Evolutionary conservation across 129 eudicot species (phyloP).

Genomic region (Lactuca saligna): DNA sequence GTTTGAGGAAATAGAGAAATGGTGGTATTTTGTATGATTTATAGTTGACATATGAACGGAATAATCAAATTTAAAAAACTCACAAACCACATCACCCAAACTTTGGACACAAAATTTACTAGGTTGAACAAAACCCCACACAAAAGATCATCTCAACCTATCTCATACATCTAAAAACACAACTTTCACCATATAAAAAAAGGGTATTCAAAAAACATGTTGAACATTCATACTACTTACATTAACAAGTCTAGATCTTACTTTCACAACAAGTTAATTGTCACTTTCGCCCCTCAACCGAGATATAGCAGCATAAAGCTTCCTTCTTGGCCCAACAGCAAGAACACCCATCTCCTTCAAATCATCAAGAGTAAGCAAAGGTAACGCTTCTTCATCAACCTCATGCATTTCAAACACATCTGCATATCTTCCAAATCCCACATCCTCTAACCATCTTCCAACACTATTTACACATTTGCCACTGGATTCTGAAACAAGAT

Average conservation of each 20-base stretch:
- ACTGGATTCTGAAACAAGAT: slow-evolving; percentile 16
- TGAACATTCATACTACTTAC: slow-evolving; percentile 29
- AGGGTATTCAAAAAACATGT: slow-evolving; percentile 17
- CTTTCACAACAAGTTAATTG: slow-evolving; percentile 11
- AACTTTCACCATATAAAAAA: slow-evolving; percentile 28
- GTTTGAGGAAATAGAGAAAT: too few species aligned
- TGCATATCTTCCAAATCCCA: slow-evolving; percentile 49
- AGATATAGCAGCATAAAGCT: slow-evolving; percentile 50
- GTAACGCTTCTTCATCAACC: slow-evolving; percentile 56
- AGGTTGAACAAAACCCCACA: background rate
- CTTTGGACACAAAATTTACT: background rate
- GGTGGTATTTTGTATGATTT: background rate
- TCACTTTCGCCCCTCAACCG: slow-evolving; percentile 23
- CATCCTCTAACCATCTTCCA: slow-evolving; percentile 44
- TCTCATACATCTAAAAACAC: slow-evolving; percentile 11
- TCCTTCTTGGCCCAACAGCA: slow-evolving; percentile 57
- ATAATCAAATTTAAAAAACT: too few species aligned
- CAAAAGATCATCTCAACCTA: background rate
- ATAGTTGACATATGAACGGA: too few species aligned
- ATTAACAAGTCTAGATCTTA: slow-evolving; percentile 20
- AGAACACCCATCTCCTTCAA: slow-evolving; percentile 57
- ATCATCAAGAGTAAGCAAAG: slow-evolving; percentile 53
- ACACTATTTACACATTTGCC: slow-evolving; percentile 30
- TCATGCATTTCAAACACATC: slow-evolving; percentile 51
- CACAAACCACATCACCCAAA: background rate